phyloP scores from a whole-genome alignment of 2,329 filamentous ascomycete species.

The Emydomyces testavorans region DNA sequence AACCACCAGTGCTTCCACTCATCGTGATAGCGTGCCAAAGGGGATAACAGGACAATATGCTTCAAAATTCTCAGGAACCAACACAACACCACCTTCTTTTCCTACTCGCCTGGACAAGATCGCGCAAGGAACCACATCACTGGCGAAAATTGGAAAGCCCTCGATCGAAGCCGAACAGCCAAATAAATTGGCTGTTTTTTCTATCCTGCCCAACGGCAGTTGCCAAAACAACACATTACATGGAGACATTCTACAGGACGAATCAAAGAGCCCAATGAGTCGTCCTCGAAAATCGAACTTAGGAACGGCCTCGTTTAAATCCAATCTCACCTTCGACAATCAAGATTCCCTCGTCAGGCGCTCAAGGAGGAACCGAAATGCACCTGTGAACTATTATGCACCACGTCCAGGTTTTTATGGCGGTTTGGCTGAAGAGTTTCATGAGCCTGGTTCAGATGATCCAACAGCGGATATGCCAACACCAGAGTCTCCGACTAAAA shows the following conservation, averaged over 20 bases:
- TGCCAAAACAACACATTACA: background rate
- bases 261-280: background rate
- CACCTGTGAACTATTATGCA: slow-evolving; percentile 26
- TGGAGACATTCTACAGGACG: background rate
- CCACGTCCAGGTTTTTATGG: background rate
- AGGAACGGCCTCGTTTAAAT: too few relatives aligned
- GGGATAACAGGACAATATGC: background rate
- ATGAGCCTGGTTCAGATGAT: slow-evolving; percentile 11
- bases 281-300: slow-evolving; percentile 11
- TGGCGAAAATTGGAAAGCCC: background rate
- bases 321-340: too few relatives aligned
- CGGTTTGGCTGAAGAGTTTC: too few relatives aligned
- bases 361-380: slow-evolving; percentile 21
- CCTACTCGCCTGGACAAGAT: background rate
- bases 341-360: slow-evolving; percentile 17
- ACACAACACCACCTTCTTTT: background rate
- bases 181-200: background rate
- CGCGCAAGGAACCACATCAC: background rate
- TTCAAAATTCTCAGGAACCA: background rate
- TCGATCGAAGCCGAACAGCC: background rate
- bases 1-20: background rate
- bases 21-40: background rate
- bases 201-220: background rate
- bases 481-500: background rate
- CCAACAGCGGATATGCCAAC: background rate